These are phyloP conservation scores for Lycium ferocissimum DNA, from an alignment of 257 asterid species.

Conservation along the genomic window DNA sequence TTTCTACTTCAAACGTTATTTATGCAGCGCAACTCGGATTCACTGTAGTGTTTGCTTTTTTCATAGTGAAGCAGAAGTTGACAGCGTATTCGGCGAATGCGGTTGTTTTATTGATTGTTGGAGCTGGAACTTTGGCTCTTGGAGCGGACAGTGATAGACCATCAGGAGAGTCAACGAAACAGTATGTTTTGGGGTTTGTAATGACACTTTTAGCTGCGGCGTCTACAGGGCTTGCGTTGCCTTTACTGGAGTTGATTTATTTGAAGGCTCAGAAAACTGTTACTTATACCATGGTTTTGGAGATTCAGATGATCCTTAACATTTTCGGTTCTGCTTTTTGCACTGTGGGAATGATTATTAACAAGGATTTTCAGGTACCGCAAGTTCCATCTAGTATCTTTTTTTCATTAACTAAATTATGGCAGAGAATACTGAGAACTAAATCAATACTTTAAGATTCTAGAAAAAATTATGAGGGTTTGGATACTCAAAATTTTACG, in stretches of 20 bases:
- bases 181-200: constrained; percentile 38
- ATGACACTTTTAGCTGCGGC: constrained; percentile 41
- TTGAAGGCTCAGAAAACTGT: constrained; percentile 36
- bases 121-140: constrained; percentile 40
- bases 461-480: no score
- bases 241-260: constrained; percentile 43
- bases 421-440: no score
- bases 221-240: constrained; percentile 40
- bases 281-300: constrained; percentile 45
- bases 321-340: constrained; percentile 35
- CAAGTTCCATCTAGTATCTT: no score
- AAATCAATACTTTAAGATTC: no score
- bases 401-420: no score
- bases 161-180: constrained; percentile 34
- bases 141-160: constrained; percentile 35
- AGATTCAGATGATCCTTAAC: constrained; percentile 38
- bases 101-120: constrained; percentile 35
- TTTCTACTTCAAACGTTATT: constrained; percentile 40
- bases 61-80: constrained; percentile 42
- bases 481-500: no score
- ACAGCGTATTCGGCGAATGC: constrained; percentile 38
- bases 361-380: constrained; percentile 45
- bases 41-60: constrained; percentile 36
- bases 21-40: constrained; percentile 42
- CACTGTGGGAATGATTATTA: constrained; percentile 38